These are phyloP conservation scores for Neodidymelliopsis sp. DNA, from an alignment of 2,329 filamentous ascomycete species.

Conservation along the genomic window DNA sequence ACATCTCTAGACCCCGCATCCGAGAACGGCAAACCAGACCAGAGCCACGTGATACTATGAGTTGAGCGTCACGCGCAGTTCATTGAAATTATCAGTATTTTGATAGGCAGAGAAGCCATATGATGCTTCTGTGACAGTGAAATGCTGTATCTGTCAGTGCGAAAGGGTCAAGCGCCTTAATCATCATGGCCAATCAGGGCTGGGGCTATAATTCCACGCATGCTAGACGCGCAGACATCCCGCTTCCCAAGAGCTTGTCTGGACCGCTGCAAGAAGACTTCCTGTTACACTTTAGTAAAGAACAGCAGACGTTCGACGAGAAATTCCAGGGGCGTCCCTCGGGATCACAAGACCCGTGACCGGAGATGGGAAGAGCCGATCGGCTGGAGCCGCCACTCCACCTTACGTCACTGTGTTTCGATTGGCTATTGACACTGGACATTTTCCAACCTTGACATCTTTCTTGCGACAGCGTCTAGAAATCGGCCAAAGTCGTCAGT, in stretches of 20 bases:
- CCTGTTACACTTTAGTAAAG: neutral
- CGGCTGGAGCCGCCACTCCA: neutral
- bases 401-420: neutral
- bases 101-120: neutral
- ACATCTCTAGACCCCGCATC: constrained; percentile 12
- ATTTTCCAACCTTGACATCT: neutral
- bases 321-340: neutral
- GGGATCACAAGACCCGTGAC: neutral
- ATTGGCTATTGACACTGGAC: neutral
- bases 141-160: neutral
- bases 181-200: constrained; percentile 2
- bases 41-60: constrained; percentile 7
- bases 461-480: neutral
- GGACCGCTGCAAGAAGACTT: neutral
- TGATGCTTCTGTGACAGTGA: neutral
- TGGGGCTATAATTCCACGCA: neutral
- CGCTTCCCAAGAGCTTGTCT: constrained; percentile 5
- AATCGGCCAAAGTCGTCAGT: constrained; percentile 1
- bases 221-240: neutral
- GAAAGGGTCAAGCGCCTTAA: neutral
- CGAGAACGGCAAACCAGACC: constrained; percentile 15
- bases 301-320: neutral
- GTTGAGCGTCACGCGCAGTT: neutral
- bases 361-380: neutral
- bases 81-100: neutral